These are phyloP conservation scores for Chenopodium album DNA, from an alignment of 148 eudicot genomes.

Conservation along the genomic window DNA sequence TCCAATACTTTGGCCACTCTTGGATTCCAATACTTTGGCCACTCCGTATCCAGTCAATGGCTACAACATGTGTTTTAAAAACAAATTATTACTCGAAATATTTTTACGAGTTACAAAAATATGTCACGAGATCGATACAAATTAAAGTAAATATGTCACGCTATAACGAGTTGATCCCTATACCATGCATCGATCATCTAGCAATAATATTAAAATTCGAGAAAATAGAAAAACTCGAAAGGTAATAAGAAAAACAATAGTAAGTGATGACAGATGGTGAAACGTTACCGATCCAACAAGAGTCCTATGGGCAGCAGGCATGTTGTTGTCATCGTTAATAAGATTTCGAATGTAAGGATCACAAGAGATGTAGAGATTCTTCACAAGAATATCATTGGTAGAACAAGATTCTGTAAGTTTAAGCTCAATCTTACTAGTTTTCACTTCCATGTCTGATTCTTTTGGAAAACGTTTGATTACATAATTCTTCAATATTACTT, in stretches of 20 bases:
- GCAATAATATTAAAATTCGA: too few relatives aligned
- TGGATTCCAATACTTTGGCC: not conserved
- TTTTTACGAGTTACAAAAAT: too few relatives aligned
- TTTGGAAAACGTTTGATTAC: constrained; percentile 31
- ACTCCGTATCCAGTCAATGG: not conserved
- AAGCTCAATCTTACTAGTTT: constrained; percentile 12
- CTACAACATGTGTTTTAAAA: not conserved
- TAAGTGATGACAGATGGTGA: too few relatives aligned
- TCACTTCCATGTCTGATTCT: constrained; percentile 38
- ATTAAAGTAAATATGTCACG: too few relatives aligned
- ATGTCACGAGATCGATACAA: too few relatives aligned
- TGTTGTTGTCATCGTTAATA: constrained; percentile 11
- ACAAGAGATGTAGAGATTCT: constrained; percentile 57
- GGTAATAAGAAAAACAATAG: too few relatives aligned
- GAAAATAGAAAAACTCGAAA: too few relatives aligned
- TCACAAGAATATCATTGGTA: constrained; percentile 34
- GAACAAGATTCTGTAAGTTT: constrained; percentile 30
- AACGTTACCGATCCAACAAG: not conserved
- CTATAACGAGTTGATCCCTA: too few relatives aligned
- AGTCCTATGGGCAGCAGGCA: not conserved
- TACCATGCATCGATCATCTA: too few relatives aligned
- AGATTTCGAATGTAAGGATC: constrained; percentile 45
- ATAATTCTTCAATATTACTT: constrained; percentile 34
- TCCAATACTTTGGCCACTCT: not conserved
- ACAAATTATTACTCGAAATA: too few relatives aligned